Conservation (phyloP, 345 rosid species). For the Aegle marmelos region DNA sequence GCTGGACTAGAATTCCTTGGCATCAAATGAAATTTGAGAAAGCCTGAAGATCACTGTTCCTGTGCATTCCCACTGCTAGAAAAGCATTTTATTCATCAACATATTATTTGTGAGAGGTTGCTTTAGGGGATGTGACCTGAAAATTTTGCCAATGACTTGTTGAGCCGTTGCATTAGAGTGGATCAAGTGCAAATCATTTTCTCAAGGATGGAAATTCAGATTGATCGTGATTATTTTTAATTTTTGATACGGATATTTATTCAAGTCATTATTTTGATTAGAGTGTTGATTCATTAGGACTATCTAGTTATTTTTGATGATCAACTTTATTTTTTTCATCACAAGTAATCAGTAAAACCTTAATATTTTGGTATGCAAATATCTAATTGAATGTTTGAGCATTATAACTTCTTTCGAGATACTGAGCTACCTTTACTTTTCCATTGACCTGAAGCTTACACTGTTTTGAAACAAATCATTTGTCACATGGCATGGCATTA, state of each 20-base stretch:
- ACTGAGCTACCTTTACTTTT: background rate
- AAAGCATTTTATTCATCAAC: background rate
- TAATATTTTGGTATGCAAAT: background rate
- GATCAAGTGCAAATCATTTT: background rate
- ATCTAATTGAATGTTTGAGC: background rate
- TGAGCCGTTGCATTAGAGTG: background rate
- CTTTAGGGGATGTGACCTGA: background rate
- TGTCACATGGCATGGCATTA: background rate
- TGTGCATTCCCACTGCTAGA: background rate
- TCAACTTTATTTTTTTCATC: background rate
- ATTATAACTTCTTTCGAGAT: background rate
- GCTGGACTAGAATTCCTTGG: constrained; percentile 67
- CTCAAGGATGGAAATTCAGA: background rate
- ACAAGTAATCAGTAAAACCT: background rate
- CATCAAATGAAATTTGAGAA: constrained; percentile 27
- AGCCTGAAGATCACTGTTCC: background rate
- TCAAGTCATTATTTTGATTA: background rate
- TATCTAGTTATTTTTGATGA: background rate
- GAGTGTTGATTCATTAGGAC: background rate
- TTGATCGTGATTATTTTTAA: background rate
- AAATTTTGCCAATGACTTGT: background rate
- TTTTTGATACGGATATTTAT: background rate
- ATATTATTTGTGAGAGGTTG: background rate
- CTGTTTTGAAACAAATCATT: background rate
- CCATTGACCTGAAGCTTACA: background rate